Base-by-base conservation (phyloP, 2,329 filamentous ascomycete genomes). In the Nigrograna mackinnonii region DNA sequence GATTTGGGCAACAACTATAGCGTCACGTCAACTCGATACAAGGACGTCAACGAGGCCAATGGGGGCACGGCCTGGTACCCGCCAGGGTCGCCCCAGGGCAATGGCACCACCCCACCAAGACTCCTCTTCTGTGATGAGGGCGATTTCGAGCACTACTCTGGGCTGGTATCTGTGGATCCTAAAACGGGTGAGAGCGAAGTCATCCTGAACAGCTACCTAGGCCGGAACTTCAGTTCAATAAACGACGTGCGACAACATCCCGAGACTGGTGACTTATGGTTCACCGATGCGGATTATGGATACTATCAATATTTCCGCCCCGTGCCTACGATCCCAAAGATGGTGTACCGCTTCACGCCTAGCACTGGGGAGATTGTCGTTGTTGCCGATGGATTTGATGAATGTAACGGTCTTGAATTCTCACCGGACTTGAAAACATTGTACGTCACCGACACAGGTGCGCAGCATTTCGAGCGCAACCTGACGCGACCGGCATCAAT, bases 381-480 rank as follows among this genome's bases (percentile, higher is more conserved):
- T 3, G 64, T 75, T 13, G 72, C 73, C 3, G 67, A 70, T 45
- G 65, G 60, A 11, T 65, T 76, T 37, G 51, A 56, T n/a, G 62
- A 74, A 33, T 66, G 68, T 18, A 77, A 77, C 44, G 73, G 74
- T 5, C 65, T 77, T 6, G 71, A 70, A 17, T 68, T 77, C 39
- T 68, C 60, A 3, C 72, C 73, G 0, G 71, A 75, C 40, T 51
- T 65, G 17, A 70, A 69, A 28, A 68, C 67, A 4, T 50, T 77
- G 13, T 77, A 77, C 44, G 68, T 78, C 14, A 66, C 66, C 35
- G 73, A 76, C 47, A 74, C 71, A 0, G 82, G 81, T 2, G 68
- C 71, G n/a, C 49, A 54, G 21, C 41, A 56, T 6, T 54, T 62
- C 28, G 46, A 21, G 16, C 44, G 50, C 12, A 71, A 75, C 39